Conservation (phyloP, 768 basidiomycete species). For the Leucosporidium creatinivorum region DNA sequence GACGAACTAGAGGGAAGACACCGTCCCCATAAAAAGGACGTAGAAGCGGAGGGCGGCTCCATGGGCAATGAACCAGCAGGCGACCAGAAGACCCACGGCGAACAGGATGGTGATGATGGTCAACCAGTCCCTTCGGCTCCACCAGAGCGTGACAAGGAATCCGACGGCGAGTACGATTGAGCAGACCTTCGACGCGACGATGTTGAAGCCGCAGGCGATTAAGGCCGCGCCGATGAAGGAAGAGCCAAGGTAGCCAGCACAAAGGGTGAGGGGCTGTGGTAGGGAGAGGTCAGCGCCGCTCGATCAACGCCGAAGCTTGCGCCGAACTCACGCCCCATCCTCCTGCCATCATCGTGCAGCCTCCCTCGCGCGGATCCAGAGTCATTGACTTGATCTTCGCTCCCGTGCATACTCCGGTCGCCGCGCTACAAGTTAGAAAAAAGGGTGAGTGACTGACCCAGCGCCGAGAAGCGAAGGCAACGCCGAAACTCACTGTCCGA, state of each 20-base stretch:
- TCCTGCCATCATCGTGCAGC: conserved; percentile 68
- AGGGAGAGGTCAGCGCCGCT: background rate
- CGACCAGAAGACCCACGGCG: conserved; percentile 67
- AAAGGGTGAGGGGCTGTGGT: conserved; percentile 10
- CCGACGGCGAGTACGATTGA: conserved; percentile 71
- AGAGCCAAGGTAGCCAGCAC: conserved; percentile 47
- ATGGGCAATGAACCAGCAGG: conserved; percentile 68
- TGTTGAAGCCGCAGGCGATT: conserved; percentile 75
- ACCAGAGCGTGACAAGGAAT: conserved; percentile 79
- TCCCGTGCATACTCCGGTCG: conserved; percentile 23
- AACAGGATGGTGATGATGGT: conserved; percentile 71
- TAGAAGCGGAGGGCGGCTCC: conserved; percentile 69
- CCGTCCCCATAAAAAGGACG: conserved; percentile 44
- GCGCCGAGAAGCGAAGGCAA: background rate
- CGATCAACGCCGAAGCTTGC: background rate
- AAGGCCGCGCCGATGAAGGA: conserved; percentile 77
- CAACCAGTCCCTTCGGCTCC: conserved; percentile 53
- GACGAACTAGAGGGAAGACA: no score
- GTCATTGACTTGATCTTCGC: conserved; percentile 32
- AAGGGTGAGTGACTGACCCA: background rate
- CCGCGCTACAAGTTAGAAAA: background rate
- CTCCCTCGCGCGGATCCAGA: conserved; percentile 65
- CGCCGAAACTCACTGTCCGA: background rate
- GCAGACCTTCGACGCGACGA: conserved; percentile 78
- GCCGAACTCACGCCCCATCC: conserved; percentile 43